phyloP scores from a whole-genome alignment of 768 basidiomycete genomes.

The Xerocomus potaroensis region DNA sequence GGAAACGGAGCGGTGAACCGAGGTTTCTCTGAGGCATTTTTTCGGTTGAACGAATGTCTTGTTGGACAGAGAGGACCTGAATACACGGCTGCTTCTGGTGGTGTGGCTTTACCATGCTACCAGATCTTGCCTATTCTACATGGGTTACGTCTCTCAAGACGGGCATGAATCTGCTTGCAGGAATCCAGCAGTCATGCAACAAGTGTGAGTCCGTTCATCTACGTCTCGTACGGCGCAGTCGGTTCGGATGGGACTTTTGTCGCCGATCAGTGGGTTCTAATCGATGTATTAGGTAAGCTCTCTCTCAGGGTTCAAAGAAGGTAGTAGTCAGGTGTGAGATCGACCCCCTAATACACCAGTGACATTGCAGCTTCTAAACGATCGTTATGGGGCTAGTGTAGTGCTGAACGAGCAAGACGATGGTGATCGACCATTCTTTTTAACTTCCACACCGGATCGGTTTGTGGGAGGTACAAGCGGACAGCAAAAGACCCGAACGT shows the following conservation, averaged over 20 bases:
- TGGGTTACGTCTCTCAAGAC: constrained; percentile 51
- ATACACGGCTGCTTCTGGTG: constrained; percentile 37
- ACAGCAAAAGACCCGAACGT: no score
- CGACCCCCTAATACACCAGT: constrained; percentile 44
- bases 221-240: not conserved
- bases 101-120: constrained; percentile 46
- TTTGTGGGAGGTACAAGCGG: no score
- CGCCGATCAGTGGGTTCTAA: constrained; percentile 39
- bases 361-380: constrained; percentile 37
- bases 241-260: constrained; percentile 44
- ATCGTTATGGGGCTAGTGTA: constrained; percentile 56
- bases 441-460: no score
- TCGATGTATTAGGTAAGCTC: not conserved
- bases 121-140: constrained; percentile 56
- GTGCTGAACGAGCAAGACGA: no score
- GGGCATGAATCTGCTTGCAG: constrained; percentile 53
- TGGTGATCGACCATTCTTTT: no score
- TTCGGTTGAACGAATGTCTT: not conserved
- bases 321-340: constrained; percentile 36
- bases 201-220: constrained; percentile 42
- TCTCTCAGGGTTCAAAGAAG: constrained; percentile 33
- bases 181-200: constrained; percentile 49
- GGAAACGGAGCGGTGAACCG: constrained; percentile 53
- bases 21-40: not conserved
- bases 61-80: constrained; percentile 39